Conservation (phyloP, 2,329 filamentous ascomycete genomes). For the Colletotrichum liaoningense region DNA sequence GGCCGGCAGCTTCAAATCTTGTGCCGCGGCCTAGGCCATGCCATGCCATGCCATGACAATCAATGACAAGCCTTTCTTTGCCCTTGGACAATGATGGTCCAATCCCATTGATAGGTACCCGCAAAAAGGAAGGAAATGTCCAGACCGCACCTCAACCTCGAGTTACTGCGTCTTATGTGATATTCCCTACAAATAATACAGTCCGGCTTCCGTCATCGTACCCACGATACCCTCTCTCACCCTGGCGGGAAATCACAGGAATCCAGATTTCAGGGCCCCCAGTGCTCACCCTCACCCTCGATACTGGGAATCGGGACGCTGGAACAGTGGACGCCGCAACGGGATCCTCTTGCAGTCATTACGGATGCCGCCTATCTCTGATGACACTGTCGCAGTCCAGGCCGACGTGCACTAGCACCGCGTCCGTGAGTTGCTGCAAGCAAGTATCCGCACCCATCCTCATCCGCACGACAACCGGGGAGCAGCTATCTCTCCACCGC, state of each 20-base stretch:
- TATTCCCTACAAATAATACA: neutral
- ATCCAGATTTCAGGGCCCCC: neutral
- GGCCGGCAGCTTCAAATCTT: slow-evolving; percentile 23
- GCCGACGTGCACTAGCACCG: neutral
- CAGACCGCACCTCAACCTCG: neutral
- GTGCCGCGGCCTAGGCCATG: neutral
- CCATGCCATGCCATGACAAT: neutral
- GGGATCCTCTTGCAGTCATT: neutral
- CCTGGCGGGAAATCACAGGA: neutral
- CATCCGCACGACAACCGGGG: neutral
- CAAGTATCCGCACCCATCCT: slow-evolving; percentile 1
- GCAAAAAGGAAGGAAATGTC: neutral
- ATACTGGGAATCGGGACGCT: no score
- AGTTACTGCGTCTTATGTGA: neutral
- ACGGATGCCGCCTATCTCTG: neutral
- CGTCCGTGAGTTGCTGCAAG: neutral
- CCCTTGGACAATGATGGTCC: neutral
- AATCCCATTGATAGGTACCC: neutral
- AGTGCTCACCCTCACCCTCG: no score
- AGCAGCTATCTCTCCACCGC: neutral
- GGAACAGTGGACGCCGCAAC: neutral
- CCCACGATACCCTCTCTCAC: neutral
- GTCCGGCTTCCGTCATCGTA: neutral
- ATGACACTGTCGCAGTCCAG: neutral
- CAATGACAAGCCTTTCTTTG: neutral